phyloP scores from a whole-genome alignment of 768 basidiomycete species.

The Leucocoprinus sp. region DNA sequence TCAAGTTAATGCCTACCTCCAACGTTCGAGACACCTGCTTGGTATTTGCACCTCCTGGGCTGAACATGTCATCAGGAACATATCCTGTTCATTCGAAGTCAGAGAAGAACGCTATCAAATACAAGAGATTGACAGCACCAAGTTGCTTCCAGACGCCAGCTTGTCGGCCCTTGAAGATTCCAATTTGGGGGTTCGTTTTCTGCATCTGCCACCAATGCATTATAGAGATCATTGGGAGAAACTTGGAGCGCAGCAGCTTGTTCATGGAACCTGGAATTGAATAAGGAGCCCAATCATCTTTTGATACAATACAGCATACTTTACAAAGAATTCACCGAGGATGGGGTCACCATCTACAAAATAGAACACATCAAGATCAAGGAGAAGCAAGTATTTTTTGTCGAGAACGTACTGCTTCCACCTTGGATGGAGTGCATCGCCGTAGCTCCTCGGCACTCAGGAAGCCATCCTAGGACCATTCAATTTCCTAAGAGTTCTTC shows the following conservation, averaged over 20 bases:
- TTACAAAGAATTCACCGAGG: constrained; percentile 56
- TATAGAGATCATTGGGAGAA: constrained; percentile 41
- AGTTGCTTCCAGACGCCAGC: constrained; percentile 47
- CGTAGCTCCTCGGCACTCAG: constrained; percentile 54
- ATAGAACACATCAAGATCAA: not conserved
- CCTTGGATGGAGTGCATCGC: constrained; percentile 48
- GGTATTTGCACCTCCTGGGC: constrained; percentile 45
- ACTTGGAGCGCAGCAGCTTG: constrained; percentile 41
- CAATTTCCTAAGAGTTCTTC: not conserved
- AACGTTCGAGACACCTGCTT: constrained; percentile 56
- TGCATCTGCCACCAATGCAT: constrained; percentile 50
- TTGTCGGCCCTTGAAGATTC: constrained; percentile 56
- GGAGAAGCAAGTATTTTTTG: not conserved
- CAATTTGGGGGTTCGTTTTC: constrained; percentile 51
- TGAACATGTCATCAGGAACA: constrained; percentile 32
- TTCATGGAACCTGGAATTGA: constrained; percentile 34
- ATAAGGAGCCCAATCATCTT: not conserved
- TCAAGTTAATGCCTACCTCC: constrained; percentile 31
- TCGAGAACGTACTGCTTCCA: constrained; percentile 42
- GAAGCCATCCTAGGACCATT: constrained; percentile 48
- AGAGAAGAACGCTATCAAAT: not conserved
- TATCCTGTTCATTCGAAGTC: constrained; percentile 22
- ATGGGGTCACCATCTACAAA: constrained; percentile 53
- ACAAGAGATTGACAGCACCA: constrained; percentile 21
- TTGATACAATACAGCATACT: constrained; percentile 26